phyloP scores from a whole-genome alignment of 2,329 filamentous ascomycete species.

The Ophiocordyceps camponoti-leonardi region DNA sequence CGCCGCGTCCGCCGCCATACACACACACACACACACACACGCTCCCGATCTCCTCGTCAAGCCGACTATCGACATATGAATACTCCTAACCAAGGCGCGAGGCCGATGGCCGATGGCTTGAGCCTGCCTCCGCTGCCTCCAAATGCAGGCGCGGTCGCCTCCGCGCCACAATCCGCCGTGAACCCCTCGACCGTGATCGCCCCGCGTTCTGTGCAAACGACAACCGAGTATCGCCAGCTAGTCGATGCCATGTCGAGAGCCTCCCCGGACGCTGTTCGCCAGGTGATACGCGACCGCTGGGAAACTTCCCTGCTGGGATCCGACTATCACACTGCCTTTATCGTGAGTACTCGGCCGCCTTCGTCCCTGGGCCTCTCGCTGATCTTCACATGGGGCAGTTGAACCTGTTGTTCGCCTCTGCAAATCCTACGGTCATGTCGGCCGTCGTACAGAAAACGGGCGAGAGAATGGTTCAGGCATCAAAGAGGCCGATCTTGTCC shows the following conservation, averaged over 20 bases:
- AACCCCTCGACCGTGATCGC: neutral
- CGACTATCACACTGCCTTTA: slow-evolving; percentile 33
- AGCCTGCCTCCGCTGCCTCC: too few species aligned
- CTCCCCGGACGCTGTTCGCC: slow-evolving; percentile 26
- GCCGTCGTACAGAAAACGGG: slow-evolving; percentile 28
- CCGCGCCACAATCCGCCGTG: neutral
- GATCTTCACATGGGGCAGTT: slow-evolving; percentile 17
- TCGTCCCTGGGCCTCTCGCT: neutral
- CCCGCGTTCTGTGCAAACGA: neutral
- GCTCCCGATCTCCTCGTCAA: too few species aligned
- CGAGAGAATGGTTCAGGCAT: slow-evolving; percentile 3
- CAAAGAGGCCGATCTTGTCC: slow-evolving; percentile 21
- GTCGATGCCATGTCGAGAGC: slow-evolving; percentile 18
- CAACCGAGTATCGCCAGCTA: slow-evolving; percentile 9
- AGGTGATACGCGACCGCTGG: slow-evolving; percentile 32
- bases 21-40: too few species aligned
- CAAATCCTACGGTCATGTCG: slow-evolving; percentile 17
- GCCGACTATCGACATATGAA: too few species aligned
- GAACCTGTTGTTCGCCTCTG: slow-evolving; percentile 30
- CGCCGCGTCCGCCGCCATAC: too few species aligned
- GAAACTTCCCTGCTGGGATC: slow-evolving; percentile 30
- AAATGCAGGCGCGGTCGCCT: neutral
- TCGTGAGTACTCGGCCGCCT: slow-evolving; percentile 20
- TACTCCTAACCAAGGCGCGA: too few species aligned
- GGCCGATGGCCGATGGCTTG: too few species aligned